Evolutionary conservation across 495 filamentous ascomycete genomes (phyloP), one percentile per base, ranked within the genome.

Genomic region (Neurospora hispaniola): DNA sequence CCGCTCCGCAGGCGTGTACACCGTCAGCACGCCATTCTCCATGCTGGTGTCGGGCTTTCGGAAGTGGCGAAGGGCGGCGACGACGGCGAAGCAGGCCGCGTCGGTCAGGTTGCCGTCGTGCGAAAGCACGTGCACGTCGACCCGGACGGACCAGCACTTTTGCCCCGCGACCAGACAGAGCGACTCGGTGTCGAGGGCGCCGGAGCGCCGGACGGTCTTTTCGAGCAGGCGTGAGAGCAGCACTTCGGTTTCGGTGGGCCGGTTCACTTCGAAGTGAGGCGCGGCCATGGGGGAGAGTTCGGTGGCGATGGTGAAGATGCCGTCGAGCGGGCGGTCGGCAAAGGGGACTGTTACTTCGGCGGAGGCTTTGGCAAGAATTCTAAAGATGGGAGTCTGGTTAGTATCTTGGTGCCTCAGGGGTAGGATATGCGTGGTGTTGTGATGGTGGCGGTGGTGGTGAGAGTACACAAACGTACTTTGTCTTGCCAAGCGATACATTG

Each of bases 271-370:
- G 86, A 96, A 96, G 38, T 92, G 89, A 14, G 96, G 94, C 39
- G 93, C 94, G 31, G 92, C 90, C 91, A 99, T 94, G n/a, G 94
- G 92, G 69, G 89, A 91, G 74, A 99, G 88, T 80, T 99, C 96
- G 73, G 94, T 90, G 40, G 89, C 87, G 79, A 99, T 98, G 70
- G 88, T 92, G 83, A 98, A 98, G 79, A 96, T 87, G 78, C 96
- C 96, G 79, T 98, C 95, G 77, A 97, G 97, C 69, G 94, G 94
- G 39, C 96, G 90, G 80, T 98, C 95, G 62, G 91, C 83, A 79
- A 89, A 93, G 46, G 96, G 96, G 70, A 90, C 87, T 18, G 91
- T 89, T 54, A 98, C 90, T 83, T 95, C 91, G 71, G 92, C 90
- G n/a, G 94, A 95, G 72, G 97, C 92, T 73, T 91, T 90, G 40